Evolutionary conservation across 2,329 filamentous ascomycete genomes (phyloP), one percentile per base, ranked within the genome.

Genomic region (Penicillium sp.): DNA sequence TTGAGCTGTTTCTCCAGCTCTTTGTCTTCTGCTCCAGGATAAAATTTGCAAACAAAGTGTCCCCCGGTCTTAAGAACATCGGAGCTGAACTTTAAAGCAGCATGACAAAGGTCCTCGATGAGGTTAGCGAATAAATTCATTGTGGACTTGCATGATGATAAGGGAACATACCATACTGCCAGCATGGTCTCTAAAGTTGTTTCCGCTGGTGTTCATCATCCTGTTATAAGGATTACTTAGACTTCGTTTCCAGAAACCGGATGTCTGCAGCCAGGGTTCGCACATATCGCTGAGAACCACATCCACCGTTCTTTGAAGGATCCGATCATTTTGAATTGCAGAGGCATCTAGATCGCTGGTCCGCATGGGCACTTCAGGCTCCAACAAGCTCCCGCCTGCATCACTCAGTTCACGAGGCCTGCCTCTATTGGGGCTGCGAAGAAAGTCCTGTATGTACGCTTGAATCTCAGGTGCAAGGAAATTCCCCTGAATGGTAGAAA

Each of bases 171-270:
- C 93, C 90, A 99, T 97, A 76, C 92, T 97, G 27, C 90, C 90
- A 9, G 86, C 88, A 75, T 99, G 94, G 75, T 99, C 94, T 62
- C 87, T 85, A 70, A 96, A 94, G 20, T 77, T 76, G 68, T 90
- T 89, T 54, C 94, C 94, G 77, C 89, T 96, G 67, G 93, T 97
- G 77, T 99, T 99, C 92, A 97, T 96, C 88, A 99, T 89, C 94
- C 94, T 99, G 83, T 78, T 75, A 86, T 95, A 94, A 62, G 92
- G 91, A 85, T 94, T 89, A 93, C 88, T 96, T 85, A 97, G 83
- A 81, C 87, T 96, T 79, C 85, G 91, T 80, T 89, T 88, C 79
- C 85, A 88, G 79, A 89, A 92, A 69, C 88, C 88, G 69, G 82
- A 81, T 51, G 84, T 89, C 79, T 90, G 89, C 68, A 86, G 82